Conservation (phyloP, 257 asterid genomes). For the Fraxinus cuspidata region DNA sequence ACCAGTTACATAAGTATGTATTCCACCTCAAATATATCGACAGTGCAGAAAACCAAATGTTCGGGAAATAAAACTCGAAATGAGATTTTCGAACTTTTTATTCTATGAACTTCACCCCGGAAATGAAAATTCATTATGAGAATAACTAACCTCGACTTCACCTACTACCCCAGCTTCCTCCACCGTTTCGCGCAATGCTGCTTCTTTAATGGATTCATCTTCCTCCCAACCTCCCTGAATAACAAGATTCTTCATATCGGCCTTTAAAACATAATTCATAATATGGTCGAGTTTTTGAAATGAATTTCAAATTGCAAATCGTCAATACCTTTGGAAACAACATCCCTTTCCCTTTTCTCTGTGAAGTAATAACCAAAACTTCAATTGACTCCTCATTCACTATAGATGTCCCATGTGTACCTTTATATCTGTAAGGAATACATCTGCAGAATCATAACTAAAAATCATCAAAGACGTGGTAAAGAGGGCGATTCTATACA, state of each 20-base stretch:
- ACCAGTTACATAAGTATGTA: neutral
- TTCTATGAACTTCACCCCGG: neutral
- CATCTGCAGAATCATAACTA: constrained; percentile 55
- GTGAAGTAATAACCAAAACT: constrained; percentile 77
- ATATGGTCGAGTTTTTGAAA: neutral
- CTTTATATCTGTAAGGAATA: constrained; percentile 73
- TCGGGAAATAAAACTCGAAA: neutral
- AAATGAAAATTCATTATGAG: neutral
- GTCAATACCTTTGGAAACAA: constrained; percentile 75
- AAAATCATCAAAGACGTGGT: neutral
- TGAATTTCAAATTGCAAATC: neutral
- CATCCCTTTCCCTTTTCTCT: constrained; percentile 84
- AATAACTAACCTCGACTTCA: constrained; percentile 64
- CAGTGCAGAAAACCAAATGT: neutral
- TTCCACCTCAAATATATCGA: neutral
- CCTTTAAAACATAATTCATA: neutral
- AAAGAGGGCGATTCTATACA: neutral
- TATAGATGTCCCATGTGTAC: constrained; percentile 22
- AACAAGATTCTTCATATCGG: neutral
- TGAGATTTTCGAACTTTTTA: neutral
- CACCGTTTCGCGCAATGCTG: constrained; percentile 80
- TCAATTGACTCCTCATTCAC: constrained; percentile 73
- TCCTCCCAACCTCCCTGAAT: constrained; percentile 90
- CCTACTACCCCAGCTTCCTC: constrained; percentile 98
- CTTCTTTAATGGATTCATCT: constrained; percentile 69